Percentiles rank a stretch among this genome's conserved stretches.
Evolutionary conservation across 1,284 basidiomycete species (phyloP).

Genomic region (Pascua sp.): DNA sequence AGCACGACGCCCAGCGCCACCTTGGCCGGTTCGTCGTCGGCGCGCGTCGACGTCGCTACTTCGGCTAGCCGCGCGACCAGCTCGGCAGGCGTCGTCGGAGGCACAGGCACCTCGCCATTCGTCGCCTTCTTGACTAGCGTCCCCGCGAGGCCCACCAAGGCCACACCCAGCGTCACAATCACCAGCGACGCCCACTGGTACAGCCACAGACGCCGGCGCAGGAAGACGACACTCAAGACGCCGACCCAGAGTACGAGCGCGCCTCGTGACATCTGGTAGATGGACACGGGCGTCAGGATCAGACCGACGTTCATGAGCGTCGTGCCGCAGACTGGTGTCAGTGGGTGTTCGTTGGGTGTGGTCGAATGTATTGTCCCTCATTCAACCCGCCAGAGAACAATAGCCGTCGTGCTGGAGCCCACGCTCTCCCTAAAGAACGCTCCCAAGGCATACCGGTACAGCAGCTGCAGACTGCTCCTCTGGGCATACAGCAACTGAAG

Average conservation of each 20-base stretch:
- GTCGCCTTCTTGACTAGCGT: conserved; percentile 63
- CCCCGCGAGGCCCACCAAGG: conserved; percentile 85
- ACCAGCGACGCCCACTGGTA: conserved; percentile 79
- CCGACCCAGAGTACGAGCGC: conserved; percentile 97
- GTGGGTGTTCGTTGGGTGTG: background rate
- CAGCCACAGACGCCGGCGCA: conserved; percentile 58
- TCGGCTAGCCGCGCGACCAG: conserved; percentile 1
- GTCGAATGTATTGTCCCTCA: background rate
- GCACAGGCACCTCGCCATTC: background rate
- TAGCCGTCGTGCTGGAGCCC: background rate
- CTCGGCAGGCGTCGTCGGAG: background rate
- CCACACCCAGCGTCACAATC: conserved; percentile 86
- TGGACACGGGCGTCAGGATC: conserved; percentile 91
- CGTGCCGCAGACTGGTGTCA: conserved; percentile 38
- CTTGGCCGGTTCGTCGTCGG: conserved; percentile 45
- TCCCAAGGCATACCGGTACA: too few species aligned
- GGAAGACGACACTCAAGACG: conserved; percentile 84
- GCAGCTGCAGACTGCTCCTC: too few species aligned
- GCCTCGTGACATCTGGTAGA: conserved; percentile 97
- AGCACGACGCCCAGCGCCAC: conserved; percentile 68
- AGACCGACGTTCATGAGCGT: conserved; percentile 93
- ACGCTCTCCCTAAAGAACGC: background rate
- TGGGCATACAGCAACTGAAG: too few species aligned
- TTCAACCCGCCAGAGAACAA: background rate
- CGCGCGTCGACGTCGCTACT: conserved; percentile 5